Conservation (phyloP, 345 rosid species). For the Pelargonium nanum region DNA sequence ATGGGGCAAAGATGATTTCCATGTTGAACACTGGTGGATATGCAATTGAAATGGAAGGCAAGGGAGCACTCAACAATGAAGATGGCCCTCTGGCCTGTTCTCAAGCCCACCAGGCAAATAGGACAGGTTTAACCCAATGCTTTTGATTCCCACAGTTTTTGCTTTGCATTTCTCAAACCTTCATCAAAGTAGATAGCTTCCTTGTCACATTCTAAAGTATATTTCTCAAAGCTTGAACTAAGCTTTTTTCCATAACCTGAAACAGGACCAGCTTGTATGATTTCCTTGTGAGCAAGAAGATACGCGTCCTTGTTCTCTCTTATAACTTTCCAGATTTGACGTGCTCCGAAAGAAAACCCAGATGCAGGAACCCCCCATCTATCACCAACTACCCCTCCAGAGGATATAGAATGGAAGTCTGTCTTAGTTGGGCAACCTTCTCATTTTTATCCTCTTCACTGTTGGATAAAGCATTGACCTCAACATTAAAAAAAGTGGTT, state of each 20-base stretch:
- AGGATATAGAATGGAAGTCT: slow-evolving; percentile 25
- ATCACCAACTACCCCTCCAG: slow-evolving; percentile 32
- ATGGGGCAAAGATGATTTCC: slow-evolving; percentile 93
- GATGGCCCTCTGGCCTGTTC: slow-evolving; percentile 84
- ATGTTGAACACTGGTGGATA: slow-evolving; percentile 77
- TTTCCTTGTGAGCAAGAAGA: slow-evolving; percentile 30
- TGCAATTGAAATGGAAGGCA: slow-evolving; percentile 94
- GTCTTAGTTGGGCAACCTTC: slow-evolving; percentile 27
- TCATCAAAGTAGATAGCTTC: slow-evolving; percentile 71
- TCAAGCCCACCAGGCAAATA: slow-evolving; percentile 69
- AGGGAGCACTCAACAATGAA: slow-evolving; percentile 71
- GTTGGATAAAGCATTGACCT: slow-evolving; percentile 26
- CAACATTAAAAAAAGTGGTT: slow-evolving; percentile 3
- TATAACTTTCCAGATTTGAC: slow-evolving; percentile 24
- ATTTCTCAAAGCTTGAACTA: slow-evolving; percentile 17
- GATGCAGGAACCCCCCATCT: slow-evolving; percentile 26
- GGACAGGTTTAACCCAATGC: slow-evolving; percentile 69
- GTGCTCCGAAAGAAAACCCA: slow-evolving; percentile 22
- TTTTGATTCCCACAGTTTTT: slow-evolving; percentile 41
- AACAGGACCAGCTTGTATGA: slow-evolving; percentile 22
- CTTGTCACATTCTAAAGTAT: slow-evolving; percentile 31
- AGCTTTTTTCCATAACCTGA: slow-evolving; percentile 21
- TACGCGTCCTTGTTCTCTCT: slow-evolving; percentile 27
- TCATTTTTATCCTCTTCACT: slow-evolving; percentile 30
- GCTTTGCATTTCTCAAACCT: slow-evolving; percentile 53